Base-by-base conservation (phyloP, 305 asterid species). In the Ajuga reptans region DNA sequence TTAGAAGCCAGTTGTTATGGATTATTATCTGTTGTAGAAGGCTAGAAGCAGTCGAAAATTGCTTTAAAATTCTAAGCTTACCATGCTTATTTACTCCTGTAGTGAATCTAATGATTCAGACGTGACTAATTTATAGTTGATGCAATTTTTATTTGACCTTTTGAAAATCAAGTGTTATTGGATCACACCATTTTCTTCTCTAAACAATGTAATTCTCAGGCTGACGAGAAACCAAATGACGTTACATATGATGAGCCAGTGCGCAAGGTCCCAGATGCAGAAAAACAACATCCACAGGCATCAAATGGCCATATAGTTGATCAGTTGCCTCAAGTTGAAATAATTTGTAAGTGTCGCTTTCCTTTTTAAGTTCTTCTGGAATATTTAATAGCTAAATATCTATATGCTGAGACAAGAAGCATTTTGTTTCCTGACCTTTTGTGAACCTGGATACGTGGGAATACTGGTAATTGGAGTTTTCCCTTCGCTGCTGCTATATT, bases 301-400 rank as follows among this genome's bases (percentile, higher is more conserved):
- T 75, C 83, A 49, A 66, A 69, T 62, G 58, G 71, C 62, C 86
- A 76, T 65, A 45, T 82, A 75, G 67, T 55, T 51, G 84, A 83
- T 74, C 81, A 80, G 72, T 72, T 86, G 79, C 88, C 91, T 64
- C 83, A 77, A 76, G 80, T 88, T 51, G 89, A 84, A 74, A 72
- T 56, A 55, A 78, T 92, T 54, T 83, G 98, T 89, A 80, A 87
- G 96, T 86, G 55, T 57, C 36, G 65, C 67, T 2, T 62, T 12
- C 24, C 62, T 51, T 37, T 74, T 58, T 36, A 64, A 72, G 58
- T 70, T 78, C 75, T 7, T 49, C 54, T 53, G 60, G 60, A 14
- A 54, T 24, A 7, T 11, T 54, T 24, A 6, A 9, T 21, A 52
- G 10, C 42, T 36, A 17, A 18, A 8, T 11, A 7, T 50, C 1